Evolutionary conservation across 1,284 basidiomycete species (phyloP).

Genomic region (Moesziomyces antarcticus): DNA sequence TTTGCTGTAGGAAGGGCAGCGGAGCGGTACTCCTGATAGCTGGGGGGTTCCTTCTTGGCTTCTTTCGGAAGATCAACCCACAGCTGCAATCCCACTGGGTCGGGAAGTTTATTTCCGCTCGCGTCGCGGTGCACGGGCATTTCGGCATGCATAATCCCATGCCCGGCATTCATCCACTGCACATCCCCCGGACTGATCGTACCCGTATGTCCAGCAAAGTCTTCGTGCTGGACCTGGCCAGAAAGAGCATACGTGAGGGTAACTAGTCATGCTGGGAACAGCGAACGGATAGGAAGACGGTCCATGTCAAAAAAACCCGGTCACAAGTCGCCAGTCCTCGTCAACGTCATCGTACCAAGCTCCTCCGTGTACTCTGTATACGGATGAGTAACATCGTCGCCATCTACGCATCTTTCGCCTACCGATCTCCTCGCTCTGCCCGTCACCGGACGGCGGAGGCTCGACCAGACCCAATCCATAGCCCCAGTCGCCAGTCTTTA

Average conservation of each 20-base stretch:
- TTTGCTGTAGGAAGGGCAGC: slow-evolving; percentile 66
- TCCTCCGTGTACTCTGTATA: too few species aligned
- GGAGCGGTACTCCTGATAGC: slow-evolving; percentile 71
- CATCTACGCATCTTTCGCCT: too few species aligned
- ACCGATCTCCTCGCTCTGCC: too few species aligned
- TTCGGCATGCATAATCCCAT: slow-evolving; percentile 68
- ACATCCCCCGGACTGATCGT: slow-evolving; percentile 76
- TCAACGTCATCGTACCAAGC: too few species aligned
- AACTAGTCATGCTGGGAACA: too few species aligned
- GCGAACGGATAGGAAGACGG: too few species aligned
- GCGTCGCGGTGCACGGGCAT: slow-evolving; percentile 84
- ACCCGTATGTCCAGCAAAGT: slow-evolving; percentile 83
- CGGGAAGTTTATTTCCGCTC: slow-evolving; percentile 71
- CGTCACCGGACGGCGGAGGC: too few species aligned
- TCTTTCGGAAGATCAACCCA: slow-evolving; percentile 92
- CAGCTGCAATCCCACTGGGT: slow-evolving; percentile 83
- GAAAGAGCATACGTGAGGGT: slow-evolving; percentile 83
- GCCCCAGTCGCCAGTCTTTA: too few species aligned
- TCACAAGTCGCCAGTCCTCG: too few species aligned
- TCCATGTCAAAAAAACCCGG: too few species aligned
- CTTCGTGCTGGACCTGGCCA: slow-evolving; percentile 86
- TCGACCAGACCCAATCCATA: too few species aligned
- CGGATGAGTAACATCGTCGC: too few species aligned
- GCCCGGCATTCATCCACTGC: slow-evolving; percentile 56
- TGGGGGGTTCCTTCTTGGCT: slow-evolving; percentile 80